Conservation (phyloP, 345 rosid species). For the Camelina sativa region DNA sequence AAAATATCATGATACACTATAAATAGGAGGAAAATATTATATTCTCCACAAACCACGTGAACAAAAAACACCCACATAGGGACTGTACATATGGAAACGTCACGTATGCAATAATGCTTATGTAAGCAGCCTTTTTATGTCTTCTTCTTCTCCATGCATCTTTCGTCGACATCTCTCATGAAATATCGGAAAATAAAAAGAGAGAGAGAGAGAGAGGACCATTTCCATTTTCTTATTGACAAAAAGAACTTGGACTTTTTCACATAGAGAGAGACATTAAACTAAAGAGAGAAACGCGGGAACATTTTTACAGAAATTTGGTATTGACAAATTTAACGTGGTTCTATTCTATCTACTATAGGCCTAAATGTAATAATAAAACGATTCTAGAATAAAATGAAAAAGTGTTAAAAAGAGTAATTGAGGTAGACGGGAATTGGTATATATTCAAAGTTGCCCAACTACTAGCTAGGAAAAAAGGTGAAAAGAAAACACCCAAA, state of each 20-base stretch:
- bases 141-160: slow-evolving; percentile 1
- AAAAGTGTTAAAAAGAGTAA: neutral
- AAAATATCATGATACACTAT: neutral
- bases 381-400: neutral
- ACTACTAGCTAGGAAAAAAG: slow-evolving; percentile 27
- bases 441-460: slow-evolving; percentile 42
- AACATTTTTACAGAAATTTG: slow-evolving; percentile 30
- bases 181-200: neutral
- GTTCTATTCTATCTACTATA: slow-evolving; percentile 7
- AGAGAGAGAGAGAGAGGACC: neutral
- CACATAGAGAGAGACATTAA: slow-evolving; percentile 1
- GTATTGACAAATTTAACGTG: slow-evolving; percentile 38
- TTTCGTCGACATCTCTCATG: slow-evolving; percentile 17
- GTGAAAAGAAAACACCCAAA: no score
- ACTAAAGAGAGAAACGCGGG: neutral
- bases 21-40: slow-evolving; percentile 1
- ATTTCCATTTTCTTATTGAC: slow-evolving; percentile 19
- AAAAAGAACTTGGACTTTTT: slow-evolving; percentile 21
- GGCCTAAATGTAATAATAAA: neutral
- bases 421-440: slow-evolving; percentile 30
- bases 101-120: slow-evolving; percentile 41
- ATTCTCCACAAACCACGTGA: slow-evolving; percentile 25
- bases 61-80: slow-evolving; percentile 10
- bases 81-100: slow-evolving; percentile 16
- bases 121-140: slow-evolving; percentile 31